Evolutionary conservation across 2,329 filamentous ascomycete species (phyloP), one percentile per base, ranked within the genome.

Genomic region (Bipolaris oryzae): DNA sequence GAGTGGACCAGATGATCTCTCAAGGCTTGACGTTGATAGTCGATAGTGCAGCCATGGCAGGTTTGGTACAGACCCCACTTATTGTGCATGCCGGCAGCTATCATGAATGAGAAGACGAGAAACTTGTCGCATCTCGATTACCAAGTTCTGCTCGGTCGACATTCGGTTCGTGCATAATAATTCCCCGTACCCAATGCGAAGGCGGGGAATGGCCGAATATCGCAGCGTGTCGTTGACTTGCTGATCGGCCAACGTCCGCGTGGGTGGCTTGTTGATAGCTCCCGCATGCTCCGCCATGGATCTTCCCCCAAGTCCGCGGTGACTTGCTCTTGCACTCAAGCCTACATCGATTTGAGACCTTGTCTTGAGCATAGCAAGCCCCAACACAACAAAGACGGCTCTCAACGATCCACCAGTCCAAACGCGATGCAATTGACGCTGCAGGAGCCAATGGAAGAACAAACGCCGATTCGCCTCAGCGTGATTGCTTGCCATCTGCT

Each of bases 71-170:
- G 33, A n/a, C 53, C 43, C 48, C 53, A 52, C 53, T 28, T 46
- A 35, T 52, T 15, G 35, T 52, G 48, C 48, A 52, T 55, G 34
- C 28, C 53, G 48, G 52, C 52, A 45, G 48, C 42, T 47, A 55
- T 52, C 33, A 35, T 43, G 45, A 25, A 34, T 16, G 20, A 35
- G 33, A 31, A 34, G 11, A 46, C 28, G 35, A 20, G 23, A 25
- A 46, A 34, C 46, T 55, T 55, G 53, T 55, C 53, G 43, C 39
- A 50, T 55, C 28, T 51, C 46, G 33, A 33, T 44, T 55, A 33
- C 35, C 31, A 11, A 28, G 10, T 34, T 23, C 23, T 20, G 39
- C 38, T 16, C 37, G 35, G 43, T 23, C 53, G 34, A 21, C 42
- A 50, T 45, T 18, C 20, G 38, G 34, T 18, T 11, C 21, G 15